A percentile compares a stretch with the other conserved stretches of the same genome.
Evolutionary conservation across 768 basidiomycete genomes (phyloP).

Genomic region (Leccinum subtestaceum): DNA sequence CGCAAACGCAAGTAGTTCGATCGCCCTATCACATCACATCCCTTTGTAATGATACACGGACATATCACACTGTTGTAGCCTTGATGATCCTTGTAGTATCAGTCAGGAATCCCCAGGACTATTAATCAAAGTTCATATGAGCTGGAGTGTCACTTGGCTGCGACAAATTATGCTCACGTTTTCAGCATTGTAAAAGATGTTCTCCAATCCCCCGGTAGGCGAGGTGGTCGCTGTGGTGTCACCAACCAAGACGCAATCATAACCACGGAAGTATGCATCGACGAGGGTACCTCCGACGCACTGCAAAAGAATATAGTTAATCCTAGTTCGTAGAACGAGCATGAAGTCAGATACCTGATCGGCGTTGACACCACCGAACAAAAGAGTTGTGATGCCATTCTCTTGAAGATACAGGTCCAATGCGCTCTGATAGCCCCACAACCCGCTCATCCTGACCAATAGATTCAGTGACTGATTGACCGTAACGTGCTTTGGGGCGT

Average conservation of each 20-base stretch:
- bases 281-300: constrained; percentile 64
- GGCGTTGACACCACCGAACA: constrained; percentile 66
- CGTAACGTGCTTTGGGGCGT: neutral
- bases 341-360: constrained; percentile 47
- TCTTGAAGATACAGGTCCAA: constrained; percentile 62
- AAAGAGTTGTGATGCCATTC: constrained; percentile 57
- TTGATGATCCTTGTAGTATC: constrained; percentile 32
- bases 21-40: neutral
- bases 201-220: constrained; percentile 53
- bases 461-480: neutral
- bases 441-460: constrained; percentile 52
- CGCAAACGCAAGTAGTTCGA: neutral
- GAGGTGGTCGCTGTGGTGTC: constrained; percentile 65
- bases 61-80: constrained; percentile 5
- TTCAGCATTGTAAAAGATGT: constrained; percentile 53
- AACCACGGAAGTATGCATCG: constrained; percentile 63
- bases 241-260: constrained; percentile 56
- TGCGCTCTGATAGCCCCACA: constrained; percentile 64
- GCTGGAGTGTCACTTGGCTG: neutral
- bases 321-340: neutral
- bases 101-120: constrained; percentile 55
- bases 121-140: neutral
- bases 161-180: constrained; percentile 40
- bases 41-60: neutral
- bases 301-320: constrained; percentile 26